Conservation (phyloP, 768 basidiomycete species). For the Agaricus sinodeliciosus region DNA sequence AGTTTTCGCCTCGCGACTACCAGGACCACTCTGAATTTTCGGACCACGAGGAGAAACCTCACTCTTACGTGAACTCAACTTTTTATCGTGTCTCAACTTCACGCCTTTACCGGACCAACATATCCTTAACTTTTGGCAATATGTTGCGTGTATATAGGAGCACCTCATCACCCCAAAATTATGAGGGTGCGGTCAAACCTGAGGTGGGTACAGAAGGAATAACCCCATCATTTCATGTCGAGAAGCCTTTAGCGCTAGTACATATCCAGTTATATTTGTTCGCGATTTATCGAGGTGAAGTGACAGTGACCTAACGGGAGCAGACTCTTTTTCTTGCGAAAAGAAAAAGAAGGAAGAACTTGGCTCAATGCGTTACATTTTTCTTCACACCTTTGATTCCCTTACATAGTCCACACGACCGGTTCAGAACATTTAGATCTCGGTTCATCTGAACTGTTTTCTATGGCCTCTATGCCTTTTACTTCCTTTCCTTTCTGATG, state of each 20-base stretch:
- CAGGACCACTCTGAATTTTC: too few species aligned
- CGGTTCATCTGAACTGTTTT: too few species aligned
- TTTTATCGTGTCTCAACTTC: too few species aligned
- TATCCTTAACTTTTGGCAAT: too few species aligned
- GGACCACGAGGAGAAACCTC: too few species aligned
- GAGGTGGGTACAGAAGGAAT: background rate
- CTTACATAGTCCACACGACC: background rate
- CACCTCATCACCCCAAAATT: background rate
- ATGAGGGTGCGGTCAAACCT: background rate
- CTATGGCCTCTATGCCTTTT: too few species aligned
- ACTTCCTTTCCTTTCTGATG: too few species aligned
- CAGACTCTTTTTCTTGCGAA: background rate
- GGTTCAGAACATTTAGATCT: too few species aligned
- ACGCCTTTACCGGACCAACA: too few species aligned
- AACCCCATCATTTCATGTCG: background rate
- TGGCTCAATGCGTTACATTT: background rate
- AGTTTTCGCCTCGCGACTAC: too few species aligned
- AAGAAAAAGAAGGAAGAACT: background rate
- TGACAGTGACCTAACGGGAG: background rate
- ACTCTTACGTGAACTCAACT: too few species aligned
- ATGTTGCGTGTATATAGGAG: too few species aligned
- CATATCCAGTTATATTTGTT: background rate
- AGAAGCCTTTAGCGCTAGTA: background rate
- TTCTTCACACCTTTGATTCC: background rate
- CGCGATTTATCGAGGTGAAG: constrained; percentile 4